phyloP scores from a whole-genome alignment of 2,329 filamentous ascomycete genomes.

The Chrysoporthe austroafricana region DNA sequence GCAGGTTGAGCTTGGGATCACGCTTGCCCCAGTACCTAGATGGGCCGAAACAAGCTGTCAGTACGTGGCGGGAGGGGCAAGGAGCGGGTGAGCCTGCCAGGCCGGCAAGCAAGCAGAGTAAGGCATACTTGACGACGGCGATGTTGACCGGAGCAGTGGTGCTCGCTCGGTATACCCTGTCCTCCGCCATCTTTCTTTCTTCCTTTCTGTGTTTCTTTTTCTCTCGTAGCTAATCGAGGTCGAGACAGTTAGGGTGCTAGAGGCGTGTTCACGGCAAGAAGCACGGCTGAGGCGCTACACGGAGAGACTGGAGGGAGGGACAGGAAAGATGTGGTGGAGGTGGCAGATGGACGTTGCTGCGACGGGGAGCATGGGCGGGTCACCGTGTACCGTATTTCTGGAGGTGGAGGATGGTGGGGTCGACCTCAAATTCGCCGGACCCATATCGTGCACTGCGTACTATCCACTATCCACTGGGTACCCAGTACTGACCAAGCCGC shows the following conservation, averaged over 20 bases:
- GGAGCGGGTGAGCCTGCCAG: slow-evolving; percentile 7
- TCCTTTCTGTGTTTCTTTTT: no score
- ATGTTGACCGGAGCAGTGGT: slow-evolving; percentile 98
- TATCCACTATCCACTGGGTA: no score
- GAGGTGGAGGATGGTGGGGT: no score
- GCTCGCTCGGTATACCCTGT: slow-evolving; percentile 81
- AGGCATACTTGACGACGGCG: slow-evolving; percentile 84
- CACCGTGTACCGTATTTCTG: no score
- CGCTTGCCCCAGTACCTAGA: slow-evolving; percentile 90
- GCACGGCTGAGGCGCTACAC: background rate
- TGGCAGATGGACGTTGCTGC: no score
- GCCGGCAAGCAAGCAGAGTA: slow-evolving; percentile 27
- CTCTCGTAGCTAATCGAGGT: no score
- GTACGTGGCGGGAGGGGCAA: slow-evolving; percentile 26
- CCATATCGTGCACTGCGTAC: no score
- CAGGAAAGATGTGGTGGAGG: no score
- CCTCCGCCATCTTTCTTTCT: slow-evolving; percentile 47
- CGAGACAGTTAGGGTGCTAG: no score
- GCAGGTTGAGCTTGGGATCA: slow-evolving; percentile 89
- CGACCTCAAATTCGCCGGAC: no score
- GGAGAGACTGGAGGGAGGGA: background rate
- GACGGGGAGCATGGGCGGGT: no score
- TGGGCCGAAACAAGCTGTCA: slow-evolving; percentile 18
- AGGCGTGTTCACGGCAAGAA: background rate
- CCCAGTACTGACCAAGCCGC: no score